A percentile compares a stretch with the other conserved stretches of the same genome.
Conservation (phyloP, 257 asterid species). For the Rauvolfia tetraphylla region DNA sequence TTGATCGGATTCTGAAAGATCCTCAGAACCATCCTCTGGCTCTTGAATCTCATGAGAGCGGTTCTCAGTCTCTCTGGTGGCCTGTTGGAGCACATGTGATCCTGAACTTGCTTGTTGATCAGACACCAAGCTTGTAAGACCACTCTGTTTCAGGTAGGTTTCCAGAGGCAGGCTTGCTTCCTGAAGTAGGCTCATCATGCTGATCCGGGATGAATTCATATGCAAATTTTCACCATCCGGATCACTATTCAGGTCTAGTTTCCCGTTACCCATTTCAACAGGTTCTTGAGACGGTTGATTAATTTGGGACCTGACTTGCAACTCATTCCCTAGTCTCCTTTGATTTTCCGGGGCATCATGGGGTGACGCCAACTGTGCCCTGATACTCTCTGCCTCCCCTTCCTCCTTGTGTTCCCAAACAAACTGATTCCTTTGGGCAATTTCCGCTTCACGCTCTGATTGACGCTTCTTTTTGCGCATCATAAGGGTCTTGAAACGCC, state of each 20-base stretch:
- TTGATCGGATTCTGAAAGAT: constrained; percentile 29
- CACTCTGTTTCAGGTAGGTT: constrained; percentile 72
- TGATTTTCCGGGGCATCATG: constrained; percentile 28
- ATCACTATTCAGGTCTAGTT: constrained; percentile 62
- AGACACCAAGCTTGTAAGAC: constrained; percentile 68
- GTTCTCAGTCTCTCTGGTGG: constrained; percentile 31
- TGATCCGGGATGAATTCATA: constrained; percentile 35
- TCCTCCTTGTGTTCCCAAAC: constrained; percentile 55
- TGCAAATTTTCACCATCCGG: constrained; percentile 47
- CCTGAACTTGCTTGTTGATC: constrained; percentile 51
- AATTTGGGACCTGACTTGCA: constrained; percentile 30
- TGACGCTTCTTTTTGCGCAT: constrained; percentile 98
- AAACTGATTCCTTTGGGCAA: constrained; percentile 56
- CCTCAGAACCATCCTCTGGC: constrained; percentile 41
- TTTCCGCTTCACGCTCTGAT: constrained; percentile 87
- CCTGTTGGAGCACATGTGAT: constrained; percentile 25
- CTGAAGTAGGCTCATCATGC: constrained; percentile 78
- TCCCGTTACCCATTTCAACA: constrained; percentile 41
- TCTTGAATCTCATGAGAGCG: constrained; percentile 35
- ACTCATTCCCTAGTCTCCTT: constrained; percentile 39
- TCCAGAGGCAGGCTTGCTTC: constrained; percentile 88
- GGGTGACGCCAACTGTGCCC: constrained; percentile 26
- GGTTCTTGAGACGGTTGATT: constrained; percentile 36
- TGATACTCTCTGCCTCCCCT: constrained; percentile 55
- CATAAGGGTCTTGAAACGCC: constrained; percentile 92